These are phyloP conservation scores for Chalaropsis ovoidea DNA, from an alignment of 2,329 filamentous ascomycete genomes.

Conservation along the genomic window DNA sequence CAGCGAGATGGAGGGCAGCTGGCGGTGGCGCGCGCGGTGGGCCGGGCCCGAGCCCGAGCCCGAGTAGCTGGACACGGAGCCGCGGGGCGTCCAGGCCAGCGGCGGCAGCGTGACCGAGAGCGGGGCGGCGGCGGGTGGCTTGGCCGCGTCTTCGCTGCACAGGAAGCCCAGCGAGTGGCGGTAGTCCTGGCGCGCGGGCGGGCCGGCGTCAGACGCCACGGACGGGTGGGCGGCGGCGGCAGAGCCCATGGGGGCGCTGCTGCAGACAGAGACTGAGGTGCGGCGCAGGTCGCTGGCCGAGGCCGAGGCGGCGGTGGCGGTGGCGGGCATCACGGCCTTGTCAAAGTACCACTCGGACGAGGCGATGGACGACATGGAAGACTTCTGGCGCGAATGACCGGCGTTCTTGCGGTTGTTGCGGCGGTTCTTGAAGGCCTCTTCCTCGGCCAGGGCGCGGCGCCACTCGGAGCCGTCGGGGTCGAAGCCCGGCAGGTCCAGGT, in stretches of 20 bases:
- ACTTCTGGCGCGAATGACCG: not conserved
- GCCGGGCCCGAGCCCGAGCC: not conserved
- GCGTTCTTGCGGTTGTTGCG: not conserved
- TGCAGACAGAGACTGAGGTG: not conserved
- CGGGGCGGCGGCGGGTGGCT: not conserved
- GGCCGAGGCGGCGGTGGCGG: not conserved
- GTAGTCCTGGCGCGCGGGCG: constrained; percentile 4
- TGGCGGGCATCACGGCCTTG: not conserved
- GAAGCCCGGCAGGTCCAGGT: constrained; percentile 1
- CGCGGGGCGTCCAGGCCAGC: not conserved
- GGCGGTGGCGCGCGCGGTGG: not conserved
- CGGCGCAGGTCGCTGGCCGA: not conserved
- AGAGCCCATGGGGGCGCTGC: not conserved
- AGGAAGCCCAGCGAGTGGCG: constrained; percentile 7
- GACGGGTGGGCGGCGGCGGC: not conserved
- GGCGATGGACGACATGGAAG: not conserved
- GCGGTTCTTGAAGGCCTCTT: constrained; percentile 5
- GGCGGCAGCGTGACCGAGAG: not conserved
- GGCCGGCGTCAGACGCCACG: not conserved
- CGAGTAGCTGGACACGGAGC: not conserved
- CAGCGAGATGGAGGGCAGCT: not conserved
- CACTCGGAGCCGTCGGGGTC: not conserved
- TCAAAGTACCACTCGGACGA: constrained; percentile 8
- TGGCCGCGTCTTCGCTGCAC: not conserved
- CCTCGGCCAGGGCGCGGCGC: constrained; percentile 9